These are phyloP conservation scores for Huntiella decipiens DNA, from an alignment of 2,329 filamentous ascomycete species.

Conservation along the genomic window DNA sequence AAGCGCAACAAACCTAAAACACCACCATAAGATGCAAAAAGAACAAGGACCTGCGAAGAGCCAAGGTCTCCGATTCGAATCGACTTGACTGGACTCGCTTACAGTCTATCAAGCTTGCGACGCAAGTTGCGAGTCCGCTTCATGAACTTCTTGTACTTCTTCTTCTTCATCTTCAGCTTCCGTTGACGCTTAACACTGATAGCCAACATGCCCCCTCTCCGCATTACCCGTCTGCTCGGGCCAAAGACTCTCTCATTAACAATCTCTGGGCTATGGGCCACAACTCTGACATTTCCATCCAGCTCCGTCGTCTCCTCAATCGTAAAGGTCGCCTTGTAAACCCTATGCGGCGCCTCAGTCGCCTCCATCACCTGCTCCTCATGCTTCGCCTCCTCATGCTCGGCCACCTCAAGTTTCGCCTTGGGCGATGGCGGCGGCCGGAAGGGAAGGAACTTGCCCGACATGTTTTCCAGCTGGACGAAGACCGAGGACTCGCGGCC, in stretches of 20 bases:
- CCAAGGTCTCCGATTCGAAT: neutral
- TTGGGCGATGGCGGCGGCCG: conserved; percentile 64
- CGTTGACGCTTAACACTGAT: conserved; percentile 85
- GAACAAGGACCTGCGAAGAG: too few species aligned
- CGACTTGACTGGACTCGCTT: conserved; percentile 15
- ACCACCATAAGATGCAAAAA: too few species aligned
- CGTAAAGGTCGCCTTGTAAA: conserved; percentile 46
- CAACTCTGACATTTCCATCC: conserved; percentile 39
- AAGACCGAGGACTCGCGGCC: conserved; percentile 39
- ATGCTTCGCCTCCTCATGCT: conserved; percentile 15
- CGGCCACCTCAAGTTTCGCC: conserved; percentile 26
- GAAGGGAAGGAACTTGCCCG: conserved; percentile 60
- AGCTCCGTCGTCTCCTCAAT: conserved; percentile 46
- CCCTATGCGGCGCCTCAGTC: conserved; percentile 24
- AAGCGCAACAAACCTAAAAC: too few species aligned
- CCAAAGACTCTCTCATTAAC: conserved; percentile 23
- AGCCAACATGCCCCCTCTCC: conserved; percentile 45
- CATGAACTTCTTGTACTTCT: conserved; percentile 99
- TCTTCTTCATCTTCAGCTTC: conserved; percentile 99
- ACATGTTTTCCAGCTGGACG: conserved; percentile 48
- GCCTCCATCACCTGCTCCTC: conserved; percentile 20
- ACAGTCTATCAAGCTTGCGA: conserved; percentile 59
- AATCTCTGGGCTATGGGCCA: conserved; percentile 40
- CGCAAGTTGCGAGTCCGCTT: conserved; percentile 74
- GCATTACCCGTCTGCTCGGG: conserved; percentile 19